These are phyloP conservation scores for Lepidopterella palustris DNA, from an alignment of 495 filamentous ascomycete genomes.

Conservation along the genomic window DNA sequence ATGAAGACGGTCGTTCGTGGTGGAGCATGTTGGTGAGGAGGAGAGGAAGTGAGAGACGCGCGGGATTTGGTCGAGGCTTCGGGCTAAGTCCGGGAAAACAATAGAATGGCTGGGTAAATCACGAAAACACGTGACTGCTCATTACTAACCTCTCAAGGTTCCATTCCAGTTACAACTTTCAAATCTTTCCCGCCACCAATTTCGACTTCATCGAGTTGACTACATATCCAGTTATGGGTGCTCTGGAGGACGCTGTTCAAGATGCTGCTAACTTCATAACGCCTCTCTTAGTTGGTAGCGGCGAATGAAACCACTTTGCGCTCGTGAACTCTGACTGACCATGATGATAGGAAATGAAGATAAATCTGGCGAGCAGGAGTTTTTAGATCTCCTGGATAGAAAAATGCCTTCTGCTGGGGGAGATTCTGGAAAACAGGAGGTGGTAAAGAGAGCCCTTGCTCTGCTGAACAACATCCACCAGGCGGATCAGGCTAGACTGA, in stretches of 20 bases:
- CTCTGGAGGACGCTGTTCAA: constrained; percentile 15
- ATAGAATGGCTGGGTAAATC: no score
- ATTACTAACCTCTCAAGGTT: no score
- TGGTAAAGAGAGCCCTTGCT: constrained; percentile 12
- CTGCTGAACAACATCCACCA: constrained; percentile 22
- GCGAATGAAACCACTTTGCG: neutral
- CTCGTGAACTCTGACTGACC: neutral
- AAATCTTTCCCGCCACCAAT: neutral
- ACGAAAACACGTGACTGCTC: no score
- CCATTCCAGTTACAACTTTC: no score
- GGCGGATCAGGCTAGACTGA: constrained; percentile 7
- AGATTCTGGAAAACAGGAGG: neutral
- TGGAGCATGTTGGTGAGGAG: constrained; percentile 2
- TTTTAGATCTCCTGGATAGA: neutral
- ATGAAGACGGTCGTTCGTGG: constrained; percentile 13
- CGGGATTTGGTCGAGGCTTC: neutral
- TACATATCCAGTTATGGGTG: constrained; percentile 6
- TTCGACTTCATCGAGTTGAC: neutral
- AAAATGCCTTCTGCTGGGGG: neutral
- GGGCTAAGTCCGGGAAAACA: no score
- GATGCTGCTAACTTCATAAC: constrained; percentile 20
- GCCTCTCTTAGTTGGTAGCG: constrained; percentile 9
- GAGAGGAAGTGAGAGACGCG: constrained; percentile 9
- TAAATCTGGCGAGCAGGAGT: neutral
- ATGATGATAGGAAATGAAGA: neutral